Conservation (phyloP, 768 basidiomycete genomes). For the Lactifluus rugatus region DNA sequence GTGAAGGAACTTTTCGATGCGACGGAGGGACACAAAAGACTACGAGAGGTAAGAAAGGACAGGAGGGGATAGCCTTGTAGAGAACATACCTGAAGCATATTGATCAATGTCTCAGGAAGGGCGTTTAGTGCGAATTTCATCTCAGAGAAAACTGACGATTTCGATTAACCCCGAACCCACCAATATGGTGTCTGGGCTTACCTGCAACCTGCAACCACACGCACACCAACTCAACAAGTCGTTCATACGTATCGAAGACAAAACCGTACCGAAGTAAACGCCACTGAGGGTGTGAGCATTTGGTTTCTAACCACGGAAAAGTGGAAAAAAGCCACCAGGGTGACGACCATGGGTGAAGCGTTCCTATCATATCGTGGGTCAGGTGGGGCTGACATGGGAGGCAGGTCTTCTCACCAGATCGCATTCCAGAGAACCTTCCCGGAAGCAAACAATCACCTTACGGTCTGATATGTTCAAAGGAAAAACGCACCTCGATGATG, state of each 20-base stretch:
- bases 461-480: background rate
- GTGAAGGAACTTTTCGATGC: conserved; percentile 84
- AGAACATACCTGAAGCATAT: conserved; percentile 60
- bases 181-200: conserved; percentile 19
- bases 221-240: background rate
- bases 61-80: background rate
- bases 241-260: background rate
- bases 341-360: conserved; percentile 41
- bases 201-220: conserved; percentile 31
- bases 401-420: conserved; percentile 35
- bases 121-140: conserved; percentile 83
- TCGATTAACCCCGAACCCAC: background rate
- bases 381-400: background rate
- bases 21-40: conserved; percentile 76
- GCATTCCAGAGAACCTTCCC: conserved; percentile 37
- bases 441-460: background rate
- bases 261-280: conserved; percentile 49
- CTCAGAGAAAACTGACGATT: conserved; percentile 61
- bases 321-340: conserved; percentile 44
- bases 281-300: conserved; percentile 69
- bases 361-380: conserved; percentile 23
- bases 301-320: conserved; percentile 65
- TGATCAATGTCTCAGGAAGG: conserved; percentile 85
- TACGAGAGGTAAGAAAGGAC: conserved; percentile 22
- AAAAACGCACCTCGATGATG: conserved; percentile 54